Conservation (phyloP, 345 rosid genomes). For the Salix viminalis region DNA sequence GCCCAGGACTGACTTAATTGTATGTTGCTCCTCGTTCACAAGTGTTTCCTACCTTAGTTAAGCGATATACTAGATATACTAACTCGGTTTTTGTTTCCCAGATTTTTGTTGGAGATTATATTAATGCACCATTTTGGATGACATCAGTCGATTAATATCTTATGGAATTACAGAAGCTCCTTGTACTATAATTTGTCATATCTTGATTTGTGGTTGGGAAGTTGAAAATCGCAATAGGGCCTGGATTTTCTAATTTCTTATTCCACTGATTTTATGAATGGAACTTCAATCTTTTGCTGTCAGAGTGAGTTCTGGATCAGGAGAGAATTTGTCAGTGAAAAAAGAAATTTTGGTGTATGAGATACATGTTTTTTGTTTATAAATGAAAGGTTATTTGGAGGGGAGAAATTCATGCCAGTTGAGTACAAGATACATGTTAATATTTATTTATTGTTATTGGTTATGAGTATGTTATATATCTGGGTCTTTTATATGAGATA, state of each 20-base stretch:
- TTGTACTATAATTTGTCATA: not conserved
- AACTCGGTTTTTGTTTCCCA: not conserved
- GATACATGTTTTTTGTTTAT: not conserved
- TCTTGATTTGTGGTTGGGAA: not conserved
- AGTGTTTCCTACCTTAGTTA: not conserved
- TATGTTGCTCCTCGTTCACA: conserved; percentile 3
- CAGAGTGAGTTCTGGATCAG: not conserved
- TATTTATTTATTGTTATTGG: no score
- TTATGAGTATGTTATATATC: no score
- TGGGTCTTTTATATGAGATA: not conserved
- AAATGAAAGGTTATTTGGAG: no score
- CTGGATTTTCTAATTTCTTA: not conserved
- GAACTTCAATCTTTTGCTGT: not conserved
- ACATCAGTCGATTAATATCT: not conserved
- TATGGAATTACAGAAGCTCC: not conserved
- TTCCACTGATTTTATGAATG: not conserved
- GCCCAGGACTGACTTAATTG: conserved; percentile 22
- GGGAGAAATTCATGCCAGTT: no score
- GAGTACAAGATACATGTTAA: no score
- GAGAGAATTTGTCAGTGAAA: not conserved
- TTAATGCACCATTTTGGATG: no score
- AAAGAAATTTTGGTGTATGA: no score
- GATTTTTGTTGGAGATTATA: not conserved
- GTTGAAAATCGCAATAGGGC: not conserved
- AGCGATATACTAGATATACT: not conserved